Evolutionary conservation across 345 rosid species (phyloP).

Genomic region (Syzygium jambos): DNA sequence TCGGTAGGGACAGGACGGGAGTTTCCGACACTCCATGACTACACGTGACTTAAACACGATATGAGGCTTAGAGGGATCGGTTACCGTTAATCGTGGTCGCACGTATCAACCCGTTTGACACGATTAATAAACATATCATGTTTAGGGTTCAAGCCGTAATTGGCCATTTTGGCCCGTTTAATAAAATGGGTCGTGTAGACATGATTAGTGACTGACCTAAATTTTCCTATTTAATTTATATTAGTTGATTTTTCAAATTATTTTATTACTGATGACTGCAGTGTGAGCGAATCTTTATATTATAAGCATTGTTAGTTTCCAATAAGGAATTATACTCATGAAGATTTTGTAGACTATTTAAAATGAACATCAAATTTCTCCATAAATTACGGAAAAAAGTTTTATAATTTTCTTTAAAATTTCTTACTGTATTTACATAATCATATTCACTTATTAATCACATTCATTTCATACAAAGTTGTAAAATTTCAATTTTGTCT

Average conservation of each 20-base stretch:
- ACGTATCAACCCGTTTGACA: not conserved
- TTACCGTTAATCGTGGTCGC: not conserved
- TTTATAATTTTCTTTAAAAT: not conserved
- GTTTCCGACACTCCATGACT: not conserved
- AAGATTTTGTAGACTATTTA: no score
- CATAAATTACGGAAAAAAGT: not conserved
- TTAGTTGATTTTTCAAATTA: no score
- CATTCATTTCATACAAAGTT: not conserved
- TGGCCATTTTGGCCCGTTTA: accelerated
- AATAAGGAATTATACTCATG: no score
- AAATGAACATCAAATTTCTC: not conserved
- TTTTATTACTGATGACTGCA: not conserved
- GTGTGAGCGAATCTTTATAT: no score
- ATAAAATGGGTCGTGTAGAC: not conserved
- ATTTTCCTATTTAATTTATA: not conserved
- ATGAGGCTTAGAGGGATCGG: not conserved
- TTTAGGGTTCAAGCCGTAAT: not conserved
- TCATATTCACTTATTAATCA: not conserved
- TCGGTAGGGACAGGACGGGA: not conserved
- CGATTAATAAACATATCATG: not conserved
- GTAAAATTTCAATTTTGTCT: not conserved
- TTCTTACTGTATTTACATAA: not conserved
- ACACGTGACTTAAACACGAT: not conserved
- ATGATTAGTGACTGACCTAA: not conserved
- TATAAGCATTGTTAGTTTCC: not conserved